Base-by-base conservation (phyloP, 495 filamentous ascomycete genomes). In the Penicillium manginii region DNA sequence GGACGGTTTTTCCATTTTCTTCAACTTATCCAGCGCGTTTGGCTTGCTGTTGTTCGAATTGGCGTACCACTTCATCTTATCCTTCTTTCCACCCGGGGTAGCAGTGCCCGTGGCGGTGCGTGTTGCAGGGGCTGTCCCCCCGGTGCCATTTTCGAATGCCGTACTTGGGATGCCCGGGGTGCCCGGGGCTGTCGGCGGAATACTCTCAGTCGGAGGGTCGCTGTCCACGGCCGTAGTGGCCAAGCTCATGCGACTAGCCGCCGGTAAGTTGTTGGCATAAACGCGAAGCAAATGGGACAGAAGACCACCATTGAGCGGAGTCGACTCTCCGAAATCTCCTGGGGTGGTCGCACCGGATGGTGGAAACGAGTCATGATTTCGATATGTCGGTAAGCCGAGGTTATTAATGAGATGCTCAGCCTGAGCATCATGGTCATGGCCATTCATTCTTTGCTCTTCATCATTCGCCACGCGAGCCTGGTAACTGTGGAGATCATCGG, bases 51-150 rank as follows among this genome's bases (percentile, higher is more conserved):
- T 51, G 14, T 57, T 50, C 29, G 57, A 53, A 31, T 65, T 62
- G 1, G 66, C 62, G 47, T 75, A 75, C 74, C 72, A 75, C 55
- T 74, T 75, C 49, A 69, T 49, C 32, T 74, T 75, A 11, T 72
- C 67, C 26, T 64, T 70, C 57, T 73, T 71, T 11, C 57, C 61
- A 2, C 63, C 64, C 3, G 62, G 54, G 1, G 67, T 69, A 10
- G 49, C 31, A 3, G 56, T 64, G 15, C 40, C 40, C 15, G 15
- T 19, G 4, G 14, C 33, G 0, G 33, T 15, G 14, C 11, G 4
- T 4, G 33, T 37, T 3, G 35, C 35, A 0, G 35, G 12, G 35
- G 12, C 35, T 37, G 35, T 19, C 2, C 40, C 15, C 2, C 40
- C 15, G 26, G 26, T 8, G 5, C 26, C 26, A 43, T 17, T 21